Evolutionary conservation across 2,329 filamentous ascomycete genomes (phyloP).

Genomic region (Endoconidiophora laricicola): DNA sequence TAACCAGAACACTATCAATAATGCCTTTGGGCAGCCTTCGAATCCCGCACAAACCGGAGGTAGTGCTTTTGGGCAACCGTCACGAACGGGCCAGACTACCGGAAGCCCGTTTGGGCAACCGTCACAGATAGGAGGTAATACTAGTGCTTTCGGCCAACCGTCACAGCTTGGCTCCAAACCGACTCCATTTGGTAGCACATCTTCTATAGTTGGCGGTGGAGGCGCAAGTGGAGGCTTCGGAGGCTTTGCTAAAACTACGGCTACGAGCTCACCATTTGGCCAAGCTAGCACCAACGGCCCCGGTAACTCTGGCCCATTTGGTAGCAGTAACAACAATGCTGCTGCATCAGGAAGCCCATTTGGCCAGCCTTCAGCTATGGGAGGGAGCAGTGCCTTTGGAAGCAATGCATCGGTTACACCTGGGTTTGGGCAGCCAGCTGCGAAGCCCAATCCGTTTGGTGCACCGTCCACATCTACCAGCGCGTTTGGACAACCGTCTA

Average conservation of each 20-base stretch:
- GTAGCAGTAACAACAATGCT: not conserved
- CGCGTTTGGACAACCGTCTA: conserved; percentile 12
- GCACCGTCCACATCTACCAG: conserved; percentile 15
- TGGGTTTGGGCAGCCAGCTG: conserved; percentile 17
- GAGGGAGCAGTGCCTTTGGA: conserved; percentile 1
- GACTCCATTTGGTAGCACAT: conserved; percentile 14
- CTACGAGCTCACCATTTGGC: conserved; percentile 2
- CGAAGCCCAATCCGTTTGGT: conserved; percentile 17
- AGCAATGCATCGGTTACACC: conserved; percentile 3
- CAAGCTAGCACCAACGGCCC: not conserved
- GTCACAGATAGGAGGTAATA: conserved; percentile 19
- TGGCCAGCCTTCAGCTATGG: conserved; percentile 14
- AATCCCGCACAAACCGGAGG: conserved; percentile 15
- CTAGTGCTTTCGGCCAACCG: conserved; percentile 17
- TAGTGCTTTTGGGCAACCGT: conserved; percentile 23
- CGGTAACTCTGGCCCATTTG: conserved; percentile 1
- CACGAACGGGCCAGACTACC: conserved; percentile 19
- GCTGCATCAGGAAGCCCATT: conserved; percentile 12
- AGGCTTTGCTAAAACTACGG: conserved; percentile 19
- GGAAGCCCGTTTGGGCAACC: conserved; percentile 20
- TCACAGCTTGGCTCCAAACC: conserved; percentile 7
- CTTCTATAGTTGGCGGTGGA: conserved; percentile 6
- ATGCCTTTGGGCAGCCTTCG: conserved; percentile 23
- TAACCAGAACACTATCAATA: conserved; percentile 19
- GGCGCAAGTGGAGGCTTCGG: conserved; percentile 13